Evolutionary conservation across 169 alveolate genomes (phyloP).

Genomic region (Cyclospora cayetanensis): DNA sequence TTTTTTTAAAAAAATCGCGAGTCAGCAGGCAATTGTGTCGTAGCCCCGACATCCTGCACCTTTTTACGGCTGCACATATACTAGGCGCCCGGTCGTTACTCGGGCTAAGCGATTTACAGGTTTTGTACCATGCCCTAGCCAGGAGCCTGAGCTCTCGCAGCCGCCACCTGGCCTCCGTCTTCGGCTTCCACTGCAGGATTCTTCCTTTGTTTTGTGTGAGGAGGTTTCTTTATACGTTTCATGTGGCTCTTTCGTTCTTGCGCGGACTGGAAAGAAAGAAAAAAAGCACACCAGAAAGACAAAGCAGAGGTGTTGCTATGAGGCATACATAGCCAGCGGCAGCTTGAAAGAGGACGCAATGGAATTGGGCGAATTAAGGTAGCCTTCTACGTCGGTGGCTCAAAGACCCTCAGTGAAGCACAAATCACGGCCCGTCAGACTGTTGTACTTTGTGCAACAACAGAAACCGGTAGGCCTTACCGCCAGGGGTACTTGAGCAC

Average conservation of each 20-base stretch:
- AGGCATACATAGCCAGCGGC: too few relatives aligned
- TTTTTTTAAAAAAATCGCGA: too few relatives aligned
- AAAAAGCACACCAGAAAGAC: neutral
- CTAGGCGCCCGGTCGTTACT: too few relatives aligned
- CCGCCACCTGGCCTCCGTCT: conserved; percentile 15
- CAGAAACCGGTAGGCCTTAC: conserved; percentile 6
- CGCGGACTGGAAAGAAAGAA: neutral
- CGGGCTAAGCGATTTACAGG: too few relatives aligned
- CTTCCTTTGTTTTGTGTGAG: conserved; percentile 40
- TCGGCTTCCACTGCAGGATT: neutral
- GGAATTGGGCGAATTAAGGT: too few relatives aligned
- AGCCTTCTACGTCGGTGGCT: too few relatives aligned
- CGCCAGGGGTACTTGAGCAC: conserved; percentile 74
- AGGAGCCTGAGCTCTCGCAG: neutral
- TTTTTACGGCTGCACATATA: too few relatives aligned
- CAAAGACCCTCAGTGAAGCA: too few relatives aligned
- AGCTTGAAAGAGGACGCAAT: too few relatives aligned
- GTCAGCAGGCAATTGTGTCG: neutral
- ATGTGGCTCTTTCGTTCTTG: conserved; percentile 67
- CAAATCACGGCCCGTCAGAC: too few relatives aligned
- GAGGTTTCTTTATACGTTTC: conserved; percentile 56
- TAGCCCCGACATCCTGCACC: neutral
- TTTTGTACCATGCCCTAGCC: too few relatives aligned
- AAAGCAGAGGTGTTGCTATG: neutral
- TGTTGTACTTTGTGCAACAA: too few relatives aligned